A percentile compares a stretch with the other conserved stretches of the same genome.
These are phyloP conservation scores for Gracilaria caudata DNA, from an alignment of 23 red algal genomes.

Conservation along the genomic window DNA sequence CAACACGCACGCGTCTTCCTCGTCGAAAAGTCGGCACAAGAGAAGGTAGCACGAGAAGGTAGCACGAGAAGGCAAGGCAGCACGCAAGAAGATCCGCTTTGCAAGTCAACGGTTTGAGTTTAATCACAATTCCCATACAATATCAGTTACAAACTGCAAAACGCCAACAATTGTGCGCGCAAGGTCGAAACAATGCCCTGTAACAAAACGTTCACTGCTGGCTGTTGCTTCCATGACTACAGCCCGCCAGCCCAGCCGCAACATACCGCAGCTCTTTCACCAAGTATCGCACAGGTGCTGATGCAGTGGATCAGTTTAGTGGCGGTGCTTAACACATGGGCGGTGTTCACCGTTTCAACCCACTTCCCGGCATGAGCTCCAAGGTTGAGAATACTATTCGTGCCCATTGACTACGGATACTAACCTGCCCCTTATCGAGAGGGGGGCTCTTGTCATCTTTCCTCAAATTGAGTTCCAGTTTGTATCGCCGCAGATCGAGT, in stretches of 20 bases:
- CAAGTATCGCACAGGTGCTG: not conserved
- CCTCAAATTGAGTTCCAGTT: constrained; percentile 65
- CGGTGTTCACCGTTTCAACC: not conserved
- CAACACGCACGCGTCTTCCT: no score
- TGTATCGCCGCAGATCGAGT: constrained; percentile 52
- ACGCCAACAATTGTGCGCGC: not conserved
- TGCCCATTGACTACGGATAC: constrained; percentile 65
- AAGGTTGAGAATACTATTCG: constrained; percentile 71
- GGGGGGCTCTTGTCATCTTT: constrained; percentile 11
- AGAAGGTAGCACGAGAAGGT: not conserved
- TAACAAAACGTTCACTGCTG: not conserved
- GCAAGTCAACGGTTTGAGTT: not conserved
- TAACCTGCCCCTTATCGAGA: constrained; percentile 24
- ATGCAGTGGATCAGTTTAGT: no score
- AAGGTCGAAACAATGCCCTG: not conserved
- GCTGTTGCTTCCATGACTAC: not conserved
- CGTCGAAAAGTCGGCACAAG: not conserved
- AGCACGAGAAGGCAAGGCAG: not conserved
- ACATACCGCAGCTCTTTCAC: not conserved
- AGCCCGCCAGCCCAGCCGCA: not conserved
- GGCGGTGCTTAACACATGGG: no score
- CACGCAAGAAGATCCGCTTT: not conserved
- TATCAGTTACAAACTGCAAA: not conserved
- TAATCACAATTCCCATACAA: not conserved
- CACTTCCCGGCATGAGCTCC: constrained; percentile 32